phyloP scores from a whole-genome alignment of 768 basidiomycete species.

The Kwoniella sp. region DNA sequence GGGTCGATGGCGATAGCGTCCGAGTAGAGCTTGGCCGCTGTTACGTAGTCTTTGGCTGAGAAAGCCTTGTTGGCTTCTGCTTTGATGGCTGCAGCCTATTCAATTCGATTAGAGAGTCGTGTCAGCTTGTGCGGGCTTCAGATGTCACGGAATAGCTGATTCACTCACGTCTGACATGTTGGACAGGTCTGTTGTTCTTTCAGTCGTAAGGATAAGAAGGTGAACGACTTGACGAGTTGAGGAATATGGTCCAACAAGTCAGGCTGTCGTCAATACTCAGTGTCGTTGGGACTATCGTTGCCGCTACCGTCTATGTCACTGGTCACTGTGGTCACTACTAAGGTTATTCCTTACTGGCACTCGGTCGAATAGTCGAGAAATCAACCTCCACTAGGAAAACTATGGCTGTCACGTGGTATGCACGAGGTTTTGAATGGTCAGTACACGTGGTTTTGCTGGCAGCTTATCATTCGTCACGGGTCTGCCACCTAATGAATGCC shows the following conservation, averaged over 20 bases:
- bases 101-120: too few species aligned
- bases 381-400: conserved; percentile 12
- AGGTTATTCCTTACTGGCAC: too few species aligned
- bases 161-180: conserved; percentile 45
- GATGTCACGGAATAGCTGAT: too few species aligned
- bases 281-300: neutral
- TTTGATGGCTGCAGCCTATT: conserved; percentile 71
- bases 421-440: too few species aligned
- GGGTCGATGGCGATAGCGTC: conserved; percentile 78
- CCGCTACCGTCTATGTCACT: too few species aligned
- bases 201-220: too few species aligned
- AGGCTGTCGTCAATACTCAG: too few species aligned
- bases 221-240: neutral
- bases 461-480: too few species aligned
- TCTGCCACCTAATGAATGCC: neutral
- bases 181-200: neutral
- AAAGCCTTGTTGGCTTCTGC: conserved; percentile 95
- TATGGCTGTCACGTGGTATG: too few species aligned
- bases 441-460: too few species aligned
- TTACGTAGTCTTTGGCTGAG: conserved; percentile 86
- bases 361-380: conserved; percentile 26
- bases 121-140: too few species aligned
- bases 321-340: too few species aligned
- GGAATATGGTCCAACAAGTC: neutral
- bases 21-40: conserved; percentile 62